phyloP scores from a whole-genome alignment of 2,329 filamentous ascomycete species.

The Lecanicillium sp. region DNA sequence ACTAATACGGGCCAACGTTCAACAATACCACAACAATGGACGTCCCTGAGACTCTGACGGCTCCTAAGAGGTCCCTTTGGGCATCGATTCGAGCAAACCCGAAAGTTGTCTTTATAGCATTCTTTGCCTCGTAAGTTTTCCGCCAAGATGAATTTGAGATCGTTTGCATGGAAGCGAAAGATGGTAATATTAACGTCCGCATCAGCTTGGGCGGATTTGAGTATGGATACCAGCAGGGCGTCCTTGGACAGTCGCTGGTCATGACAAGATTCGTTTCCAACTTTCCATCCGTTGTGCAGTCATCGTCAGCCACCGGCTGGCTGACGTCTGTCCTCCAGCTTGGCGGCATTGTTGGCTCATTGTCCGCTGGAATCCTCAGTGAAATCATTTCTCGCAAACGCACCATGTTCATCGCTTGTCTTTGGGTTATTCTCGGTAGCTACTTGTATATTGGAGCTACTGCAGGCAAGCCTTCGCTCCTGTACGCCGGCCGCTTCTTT shows the following conservation, averaged over 20 bases:
- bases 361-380: constrained; percentile 38
- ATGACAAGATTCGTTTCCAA: constrained; percentile 42
- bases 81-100: constrained; percentile 24
- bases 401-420: constrained; percentile 41
- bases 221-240: constrained; percentile 48
- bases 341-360: constrained; percentile 39
- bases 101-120: constrained; percentile 29
- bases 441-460: constrained; percentile 37
- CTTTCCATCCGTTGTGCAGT: constrained; percentile 39
- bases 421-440: constrained; percentile 36
- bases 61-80: constrained; percentile 15
- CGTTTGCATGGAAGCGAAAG: not conserved
- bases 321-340: constrained; percentile 43
- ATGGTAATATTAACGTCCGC: not conserved
- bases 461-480: constrained; percentile 27
- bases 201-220: constrained; percentile 41
- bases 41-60: constrained; percentile 10
- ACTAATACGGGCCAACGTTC: too few species aligned
- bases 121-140: constrained; percentile 29
- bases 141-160: too few species aligned
- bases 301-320: constrained; percentile 40
- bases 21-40: constrained; percentile 7
- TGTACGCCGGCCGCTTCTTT: constrained; percentile 41
- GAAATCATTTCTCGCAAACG: constrained; percentile 43
- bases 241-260: constrained; percentile 44